Base-by-base conservation (phyloP, 371 early-diverging fungal genomes). In the Encephalitozoon intestinalis region DNA sequence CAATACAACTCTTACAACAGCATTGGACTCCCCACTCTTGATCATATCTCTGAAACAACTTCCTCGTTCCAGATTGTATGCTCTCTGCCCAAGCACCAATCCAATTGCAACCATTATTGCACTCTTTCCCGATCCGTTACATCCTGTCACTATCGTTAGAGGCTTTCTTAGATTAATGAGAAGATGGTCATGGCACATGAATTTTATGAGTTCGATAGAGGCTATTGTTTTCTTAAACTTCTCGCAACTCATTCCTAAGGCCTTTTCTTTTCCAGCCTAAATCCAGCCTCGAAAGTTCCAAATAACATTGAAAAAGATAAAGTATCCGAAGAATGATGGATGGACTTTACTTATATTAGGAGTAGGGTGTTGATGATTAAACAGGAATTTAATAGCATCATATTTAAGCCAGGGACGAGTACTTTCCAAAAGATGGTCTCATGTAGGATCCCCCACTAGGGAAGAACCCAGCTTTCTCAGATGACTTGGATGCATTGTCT, bases 51-150 rank as follows among this genome's bases (percentile, higher is more conserved):
- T 79, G 41, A 65, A 70, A n/a, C 77, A 71, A 21, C 65, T 72
- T 65, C 85, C 85, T 25, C 85, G 41, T 23, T 82, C 84, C 58
- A 85, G 67, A 30, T 44, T 12, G 11, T 40, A 18, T 12, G 83
- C 76, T 44, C 81, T 44, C 50, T 79, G 81, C 0, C 85, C 85
- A 82, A 85, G 79, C 7, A 82, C 31, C 31, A 82, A 67, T 9
- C 85, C 85, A 9, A 85, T 21, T 4, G 82, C 82, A n/a, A 83
- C 75, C 84, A 83, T 85, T 28, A 85, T 69, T 8, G 85, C 82
- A 41, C 82, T 83, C 53, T 85, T 85, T 25, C 85, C 85, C 51
- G 76, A 74, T 49, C 85, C 85, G 66, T 85, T 85, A 44, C 73
- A 46, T 18, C 85, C 85, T 26, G 79, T 76, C 28, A 85, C 79